A percentile compares a stretch with the other conserved stretches of the same genome.
These are phyloP conservation scores for Clonostachys byssicola DNA, from an alignment of 2,329 filamentous ascomycete species.

Conservation along the genomic window DNA sequence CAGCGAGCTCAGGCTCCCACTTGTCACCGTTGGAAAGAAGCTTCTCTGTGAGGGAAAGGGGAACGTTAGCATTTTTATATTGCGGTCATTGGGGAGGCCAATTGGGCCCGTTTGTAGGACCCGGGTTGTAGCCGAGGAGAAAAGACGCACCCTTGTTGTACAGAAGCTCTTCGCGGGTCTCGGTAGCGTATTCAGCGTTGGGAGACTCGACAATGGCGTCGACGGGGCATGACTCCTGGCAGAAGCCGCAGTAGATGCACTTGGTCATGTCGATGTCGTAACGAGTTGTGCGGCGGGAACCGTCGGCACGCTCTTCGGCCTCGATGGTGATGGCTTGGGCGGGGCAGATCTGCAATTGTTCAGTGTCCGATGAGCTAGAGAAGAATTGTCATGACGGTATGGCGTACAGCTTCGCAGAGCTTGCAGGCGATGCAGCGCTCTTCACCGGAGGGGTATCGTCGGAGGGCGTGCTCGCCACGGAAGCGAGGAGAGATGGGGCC, in stretches of 20 bases:
- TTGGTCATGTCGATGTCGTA: conserved; percentile 99
- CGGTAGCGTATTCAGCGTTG: conserved; percentile 60
- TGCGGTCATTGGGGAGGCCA: neutral
- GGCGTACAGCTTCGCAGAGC: conserved; percentile 80
- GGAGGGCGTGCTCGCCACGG: conserved; percentile 94
- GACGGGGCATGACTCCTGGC: conserved; percentile 97
- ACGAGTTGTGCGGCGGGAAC: conserved; percentile 88
- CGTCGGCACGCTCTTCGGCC: conserved; percentile 95
- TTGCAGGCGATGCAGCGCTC: conserved; percentile 99
- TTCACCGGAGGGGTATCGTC: conserved; percentile 94
- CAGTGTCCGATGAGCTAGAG: neutral
- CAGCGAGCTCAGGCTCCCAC: conserved; percentile 97
- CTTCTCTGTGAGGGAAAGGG: conserved; percentile 54
- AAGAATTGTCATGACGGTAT: neutral
- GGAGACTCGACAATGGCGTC: conserved; percentile 76
- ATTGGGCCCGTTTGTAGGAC: neutral
- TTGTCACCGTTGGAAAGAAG: conserved; percentile 85
- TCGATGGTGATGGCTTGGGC: conserved; percentile 99
- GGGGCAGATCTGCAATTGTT: conserved; percentile 69
- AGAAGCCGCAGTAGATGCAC: conserved; percentile 99
- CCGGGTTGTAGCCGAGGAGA: neutral
- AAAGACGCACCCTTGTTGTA: conserved; percentile 77
- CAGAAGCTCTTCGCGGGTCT: conserved; percentile 83
- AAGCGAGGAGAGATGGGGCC: conserved; percentile 97
- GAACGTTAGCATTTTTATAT: conserved; percentile 11